phyloP scores from a whole-genome alignment of 306 rosid genomes.

The Cucurbita pepo region DNA sequence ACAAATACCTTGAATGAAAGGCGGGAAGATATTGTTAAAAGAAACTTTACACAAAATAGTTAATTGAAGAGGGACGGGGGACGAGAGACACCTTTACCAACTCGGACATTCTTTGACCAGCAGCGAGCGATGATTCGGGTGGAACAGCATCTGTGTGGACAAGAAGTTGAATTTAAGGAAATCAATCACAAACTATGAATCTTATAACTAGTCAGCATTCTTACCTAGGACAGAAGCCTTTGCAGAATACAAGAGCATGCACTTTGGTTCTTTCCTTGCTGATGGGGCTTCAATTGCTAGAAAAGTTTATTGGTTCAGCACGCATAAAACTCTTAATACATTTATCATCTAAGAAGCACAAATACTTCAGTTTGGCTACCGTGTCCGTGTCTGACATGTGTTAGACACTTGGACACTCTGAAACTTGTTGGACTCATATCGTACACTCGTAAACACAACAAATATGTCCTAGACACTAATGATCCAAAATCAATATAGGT shows the following conservation, averaged over 20 bases:
- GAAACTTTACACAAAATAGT: not conserved
- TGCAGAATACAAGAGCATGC: slow-evolving; percentile 36
- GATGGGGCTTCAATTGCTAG: slow-evolving; percentile 80
- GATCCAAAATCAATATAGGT: not conserved
- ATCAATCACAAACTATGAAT: not conserved
- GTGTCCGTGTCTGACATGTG: not conserved
- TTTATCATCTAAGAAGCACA: not conserved
- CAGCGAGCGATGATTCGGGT: slow-evolving; percentile 48
- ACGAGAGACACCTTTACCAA: slow-evolving; percentile 56
- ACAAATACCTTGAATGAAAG: slow-evolving; percentile 52
- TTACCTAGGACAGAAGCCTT: slow-evolving; percentile 41
- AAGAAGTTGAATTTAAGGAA: slow-evolving; percentile 5
- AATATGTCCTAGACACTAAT: not conserved
- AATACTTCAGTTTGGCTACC: not conserved
- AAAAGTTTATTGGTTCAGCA: slow-evolving; percentile 13
- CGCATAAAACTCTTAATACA: slow-evolving; percentile 1
- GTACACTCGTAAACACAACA: not conserved
- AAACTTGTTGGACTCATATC: not conserved
- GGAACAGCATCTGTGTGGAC: slow-evolving; percentile 32
- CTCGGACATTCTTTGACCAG: slow-evolving; percentile 82
- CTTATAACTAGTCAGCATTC: not conserved
- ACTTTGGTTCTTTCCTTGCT: slow-evolving; percentile 58
- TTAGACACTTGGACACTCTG: not conserved
- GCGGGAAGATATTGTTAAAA: not conserved
- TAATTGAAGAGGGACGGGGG: not conserved